Conservation (phyloP, 164 flowering plant genomes). For the Magnolia officinalis region DNA sequence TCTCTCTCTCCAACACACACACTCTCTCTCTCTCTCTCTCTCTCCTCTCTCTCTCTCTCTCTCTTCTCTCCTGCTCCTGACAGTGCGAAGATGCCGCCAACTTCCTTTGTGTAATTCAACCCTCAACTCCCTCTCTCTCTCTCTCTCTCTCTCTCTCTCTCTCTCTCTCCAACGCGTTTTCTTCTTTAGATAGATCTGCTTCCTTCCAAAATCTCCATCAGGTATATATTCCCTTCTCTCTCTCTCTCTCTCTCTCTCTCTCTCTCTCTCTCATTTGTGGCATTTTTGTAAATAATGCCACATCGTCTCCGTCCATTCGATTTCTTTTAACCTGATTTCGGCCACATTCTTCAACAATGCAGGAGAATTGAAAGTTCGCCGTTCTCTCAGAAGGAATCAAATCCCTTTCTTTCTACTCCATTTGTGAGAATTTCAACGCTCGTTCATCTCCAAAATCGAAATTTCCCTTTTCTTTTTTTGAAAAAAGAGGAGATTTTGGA, state of each 20-base stretch:
- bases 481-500: too few relatives aligned
- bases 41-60: slow-evolving; percentile 11
- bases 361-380: background rate
- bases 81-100: background rate
- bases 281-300: background rate
- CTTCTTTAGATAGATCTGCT: background rate
- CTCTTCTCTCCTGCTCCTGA: slow-evolving; percentile 4
- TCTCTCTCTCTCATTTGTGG: background rate
- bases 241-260: background rate
- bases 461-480: too few relatives aligned
- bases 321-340: background rate
- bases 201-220: background rate
- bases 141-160: slow-evolving; percentile 9
- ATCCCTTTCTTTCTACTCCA: background rate
- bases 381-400: too few relatives aligned
- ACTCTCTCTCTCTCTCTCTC: background rate
- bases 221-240: background rate
- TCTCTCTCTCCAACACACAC: slow-evolving; percentile 12
- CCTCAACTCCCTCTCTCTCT: slow-evolving; percentile 5
- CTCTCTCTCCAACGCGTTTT: background rate
- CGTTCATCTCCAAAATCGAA: background rate
- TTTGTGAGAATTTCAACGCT: background rate
- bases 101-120: background rate
- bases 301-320: background rate
- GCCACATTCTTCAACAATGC: background rate